A percentile compares a stretch with the other conserved stretches of the same genome.
phyloP scores from a whole-genome alignment of 306 rosid species.

The Vigna mungo region DNA sequence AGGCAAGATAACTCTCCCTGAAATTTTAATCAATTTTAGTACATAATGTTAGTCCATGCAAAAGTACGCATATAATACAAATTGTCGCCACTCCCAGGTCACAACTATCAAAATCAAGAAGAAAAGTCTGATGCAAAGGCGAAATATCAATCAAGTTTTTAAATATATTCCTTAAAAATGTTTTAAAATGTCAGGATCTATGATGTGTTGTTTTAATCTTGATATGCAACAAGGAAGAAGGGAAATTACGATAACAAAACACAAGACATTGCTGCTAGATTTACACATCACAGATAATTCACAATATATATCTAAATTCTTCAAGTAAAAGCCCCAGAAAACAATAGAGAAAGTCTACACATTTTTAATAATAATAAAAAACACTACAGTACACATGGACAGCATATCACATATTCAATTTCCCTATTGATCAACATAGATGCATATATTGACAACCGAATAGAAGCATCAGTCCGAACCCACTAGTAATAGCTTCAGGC shows the following conservation, averaged over 20 bases:
- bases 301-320: conserved; percentile 28
- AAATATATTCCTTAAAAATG: conserved; percentile 21
- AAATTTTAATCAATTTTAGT: conserved; percentile 35
- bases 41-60: conserved; percentile 33
- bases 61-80: conserved; percentile 31
- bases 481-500: conserved; percentile 33
- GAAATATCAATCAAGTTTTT: conserved; percentile 34
- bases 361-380: conserved; percentile 11
- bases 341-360: conserved; percentile 12
- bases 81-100: conserved; percentile 26
- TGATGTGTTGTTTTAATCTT: conserved; percentile 34
- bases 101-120: conserved; percentile 21
- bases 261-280: conserved; percentile 20
- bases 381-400: conserved; percentile 1
- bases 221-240: conserved; percentile 32
- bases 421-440: conserved; percentile 32
- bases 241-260: conserved; percentile 28
- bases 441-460: conserved; percentile 32
- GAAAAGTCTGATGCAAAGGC: conserved; percentile 3
- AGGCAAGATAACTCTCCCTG: conserved; percentile 55
- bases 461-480: conserved; percentile 36
- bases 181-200: conserved; percentile 6
- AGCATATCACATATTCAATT: conserved; percentile 28
- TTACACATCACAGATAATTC: conserved; percentile 16
- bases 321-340: conserved; percentile 22